Percentiles rank a stretch among this genome's conserved stretches.
These are phyloP conservation scores for Ramularia endophylla DNA, from an alignment of 2,329 filamentous ascomycete species.

Conservation along the genomic window DNA sequence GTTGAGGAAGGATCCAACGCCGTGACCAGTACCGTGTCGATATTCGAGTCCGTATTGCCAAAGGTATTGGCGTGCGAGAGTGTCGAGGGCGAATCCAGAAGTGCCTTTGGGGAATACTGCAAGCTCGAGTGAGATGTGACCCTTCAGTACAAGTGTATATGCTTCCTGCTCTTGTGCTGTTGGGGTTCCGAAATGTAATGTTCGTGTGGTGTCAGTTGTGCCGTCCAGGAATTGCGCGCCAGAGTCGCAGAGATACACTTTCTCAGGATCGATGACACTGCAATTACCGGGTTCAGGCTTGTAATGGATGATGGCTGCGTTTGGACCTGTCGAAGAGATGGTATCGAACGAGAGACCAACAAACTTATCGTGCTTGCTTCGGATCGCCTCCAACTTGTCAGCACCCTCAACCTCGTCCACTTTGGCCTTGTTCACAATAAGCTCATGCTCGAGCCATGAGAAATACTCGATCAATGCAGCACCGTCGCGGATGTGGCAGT, in stretches of 20 bases:
- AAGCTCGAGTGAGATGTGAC: constrained; percentile 80
- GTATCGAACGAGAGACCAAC: constrained; percentile 91
- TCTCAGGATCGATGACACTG: constrained; percentile 72
- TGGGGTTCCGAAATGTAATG: constrained; percentile 83
- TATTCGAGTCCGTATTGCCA: constrained; percentile 95
- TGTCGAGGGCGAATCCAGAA: constrained; percentile 85
- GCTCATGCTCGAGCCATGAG: constrained; percentile 89
- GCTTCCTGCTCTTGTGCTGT: constrained; percentile 77
- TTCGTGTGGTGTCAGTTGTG: constrained; percentile 92
- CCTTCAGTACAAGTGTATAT: constrained; percentile 92
- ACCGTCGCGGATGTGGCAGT: constrained; percentile 89
- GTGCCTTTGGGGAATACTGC: constrained; percentile 92
- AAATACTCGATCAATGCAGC: constrained; percentile 89
- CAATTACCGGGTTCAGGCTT: constrained; percentile 79
- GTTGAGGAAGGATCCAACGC: constrained; percentile 90
- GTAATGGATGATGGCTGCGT: constrained; percentile 95
- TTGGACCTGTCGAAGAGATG: constrained; percentile 89
- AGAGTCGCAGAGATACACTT: constrained; percentile 92
- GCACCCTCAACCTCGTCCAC: constrained; percentile 89
- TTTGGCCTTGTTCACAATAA: constrained; percentile 58
- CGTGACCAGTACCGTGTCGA: constrained; percentile 92
- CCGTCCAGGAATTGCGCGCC: constrained; percentile 95
- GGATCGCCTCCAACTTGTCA: constrained; percentile 77
- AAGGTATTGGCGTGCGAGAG: constrained; percentile 79
- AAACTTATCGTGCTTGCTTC: constrained; percentile 66